These are phyloP conservation scores for Ploettnerulaceae sp. DNA, from an alignment of 2,329 filamentous ascomycete genomes.

Conservation along the genomic window DNA sequence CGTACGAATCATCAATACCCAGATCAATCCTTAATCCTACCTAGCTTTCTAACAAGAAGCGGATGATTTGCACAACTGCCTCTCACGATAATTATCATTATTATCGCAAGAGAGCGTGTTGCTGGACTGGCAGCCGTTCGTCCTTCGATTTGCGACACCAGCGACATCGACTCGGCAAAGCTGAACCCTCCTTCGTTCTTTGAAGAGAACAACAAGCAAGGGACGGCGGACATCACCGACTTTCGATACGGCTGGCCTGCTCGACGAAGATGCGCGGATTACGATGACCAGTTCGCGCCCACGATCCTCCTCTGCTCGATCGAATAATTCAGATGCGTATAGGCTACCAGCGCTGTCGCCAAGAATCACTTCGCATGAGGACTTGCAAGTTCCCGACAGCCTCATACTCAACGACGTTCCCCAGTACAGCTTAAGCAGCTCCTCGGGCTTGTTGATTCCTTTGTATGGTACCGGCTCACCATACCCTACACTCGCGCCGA, in stretches of 20 bases:
- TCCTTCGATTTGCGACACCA: no score
- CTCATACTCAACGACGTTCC: constrained; percentile 33
- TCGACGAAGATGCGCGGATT: constrained; percentile 26
- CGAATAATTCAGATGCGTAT: constrained; percentile 29
- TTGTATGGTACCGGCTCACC: constrained; percentile 36
- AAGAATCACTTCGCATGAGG: constrained; percentile 17
- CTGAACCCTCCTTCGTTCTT: not conserved
- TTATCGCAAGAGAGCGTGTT: not conserved
- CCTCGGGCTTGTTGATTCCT: constrained; percentile 36
- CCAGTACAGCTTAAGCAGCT: constrained; percentile 27
- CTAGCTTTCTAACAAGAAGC: no score
- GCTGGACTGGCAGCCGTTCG: not conserved
- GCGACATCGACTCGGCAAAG: constrained; percentile 1
- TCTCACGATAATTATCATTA: no score
- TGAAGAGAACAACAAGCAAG: constrained; percentile 4
- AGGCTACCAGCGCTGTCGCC: constrained; percentile 23
- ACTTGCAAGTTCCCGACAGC: constrained; percentile 23
- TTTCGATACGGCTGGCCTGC: constrained; percentile 3
- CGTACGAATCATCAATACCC: no score
- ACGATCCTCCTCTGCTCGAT: constrained; percentile 33
- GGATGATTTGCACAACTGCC: no score
- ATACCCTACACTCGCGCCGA: constrained; percentile 36
- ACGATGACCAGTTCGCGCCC: constrained; percentile 32
- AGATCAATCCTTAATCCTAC: no score
- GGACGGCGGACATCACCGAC: constrained; percentile 2